These are phyloP conservation scores for Plasmodium knowlesi DNA, from an alignment of 169 alveolate genomes.

Conservation along the genomic window DNA sequence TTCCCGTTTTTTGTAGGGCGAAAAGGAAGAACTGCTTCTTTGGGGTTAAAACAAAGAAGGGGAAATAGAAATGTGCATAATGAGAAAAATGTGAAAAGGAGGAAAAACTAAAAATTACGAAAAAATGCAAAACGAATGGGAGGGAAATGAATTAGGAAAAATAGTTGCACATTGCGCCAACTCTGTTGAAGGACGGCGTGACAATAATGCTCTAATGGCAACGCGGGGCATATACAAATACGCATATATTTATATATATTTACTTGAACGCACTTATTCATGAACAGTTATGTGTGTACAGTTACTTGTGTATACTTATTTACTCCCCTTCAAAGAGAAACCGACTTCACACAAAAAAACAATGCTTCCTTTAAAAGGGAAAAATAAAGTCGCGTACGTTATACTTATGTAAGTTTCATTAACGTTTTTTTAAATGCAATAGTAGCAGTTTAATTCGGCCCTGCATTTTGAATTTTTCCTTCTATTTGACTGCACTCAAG, in stretches of 20 bases:
- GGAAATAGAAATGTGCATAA: neutral
- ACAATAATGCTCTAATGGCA: neutral
- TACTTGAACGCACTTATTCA: too few relatives aligned
- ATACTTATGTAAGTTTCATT: neutral
- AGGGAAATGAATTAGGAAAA: neutral
- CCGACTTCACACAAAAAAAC: neutral
- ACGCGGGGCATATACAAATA: neutral
- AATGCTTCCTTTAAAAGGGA: neutral
- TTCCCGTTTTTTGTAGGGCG: neutral
- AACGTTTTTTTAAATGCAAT: neutral
- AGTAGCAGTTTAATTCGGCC: neutral
- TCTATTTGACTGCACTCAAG: neutral
- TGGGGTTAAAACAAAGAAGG: neutral
- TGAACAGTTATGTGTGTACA: too few relatives aligned
- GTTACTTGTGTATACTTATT: neutral
- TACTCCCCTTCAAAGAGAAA: neutral
- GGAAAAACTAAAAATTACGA: neutral
- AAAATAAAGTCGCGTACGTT: neutral
- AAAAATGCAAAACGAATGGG: neutral
- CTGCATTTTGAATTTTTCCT: neutral
- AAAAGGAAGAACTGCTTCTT: neutral
- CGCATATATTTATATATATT: neutral
- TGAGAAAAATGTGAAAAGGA: neutral
- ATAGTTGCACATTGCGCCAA: neutral
- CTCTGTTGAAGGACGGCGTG: neutral